These are phyloP conservation scores for Termitomyces sp. DNA, from an alignment of 768 basidiomycete species.

Conservation along the genomic window DNA sequence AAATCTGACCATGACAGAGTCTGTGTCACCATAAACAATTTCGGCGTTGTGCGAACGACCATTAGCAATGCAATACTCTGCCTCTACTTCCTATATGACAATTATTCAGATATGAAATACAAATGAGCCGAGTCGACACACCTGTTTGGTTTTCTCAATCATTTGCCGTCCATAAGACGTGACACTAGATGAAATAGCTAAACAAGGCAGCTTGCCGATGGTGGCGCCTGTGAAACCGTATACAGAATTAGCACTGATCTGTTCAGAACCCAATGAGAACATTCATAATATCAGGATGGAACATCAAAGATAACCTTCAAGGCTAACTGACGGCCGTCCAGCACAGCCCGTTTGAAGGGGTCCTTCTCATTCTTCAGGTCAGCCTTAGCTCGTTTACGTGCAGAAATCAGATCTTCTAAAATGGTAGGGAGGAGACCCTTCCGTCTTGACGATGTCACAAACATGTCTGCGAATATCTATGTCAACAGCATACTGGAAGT, in stretches of 20 bases:
- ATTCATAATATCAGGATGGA: background rate
- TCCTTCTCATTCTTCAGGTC: slow-evolving; percentile 97
- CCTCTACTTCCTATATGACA: slow-evolving; percentile 73
- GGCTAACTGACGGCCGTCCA: slow-evolving; percentile 96
- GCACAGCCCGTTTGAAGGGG: slow-evolving; percentile 93
- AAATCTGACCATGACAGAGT: slow-evolving; percentile 98
- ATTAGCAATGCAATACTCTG: slow-evolving; percentile 80
- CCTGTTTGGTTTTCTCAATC: slow-evolving; percentile 96
- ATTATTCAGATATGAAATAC: background rate
- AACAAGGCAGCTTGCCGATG: slow-evolving; percentile 92
- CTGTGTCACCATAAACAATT: slow-evolving; percentile 98
- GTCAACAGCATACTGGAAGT: background rate
- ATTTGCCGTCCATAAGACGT: slow-evolving; percentile 98
- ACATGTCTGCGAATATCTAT: slow-evolving; percentile 60
- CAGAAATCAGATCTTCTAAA: slow-evolving; percentile 88
- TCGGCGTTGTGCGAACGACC: slow-evolving; percentile 85
- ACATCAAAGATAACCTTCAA: slow-evolving; percentile 62
- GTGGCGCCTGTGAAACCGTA: slow-evolving; percentile 99
- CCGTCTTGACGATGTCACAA: slow-evolving; percentile 66
- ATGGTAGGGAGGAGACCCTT: slow-evolving; percentile 92
- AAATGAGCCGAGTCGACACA: slow-evolving; percentile 25
- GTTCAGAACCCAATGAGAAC: background rate
- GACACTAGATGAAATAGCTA: slow-evolving; percentile 91
- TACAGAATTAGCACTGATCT: slow-evolving; percentile 99
- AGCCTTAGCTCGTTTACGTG: slow-evolving; percentile 91